Conservation (phyloP, 2,329 filamentous ascomycete species). For the Talaromyces sp. region DNA sequence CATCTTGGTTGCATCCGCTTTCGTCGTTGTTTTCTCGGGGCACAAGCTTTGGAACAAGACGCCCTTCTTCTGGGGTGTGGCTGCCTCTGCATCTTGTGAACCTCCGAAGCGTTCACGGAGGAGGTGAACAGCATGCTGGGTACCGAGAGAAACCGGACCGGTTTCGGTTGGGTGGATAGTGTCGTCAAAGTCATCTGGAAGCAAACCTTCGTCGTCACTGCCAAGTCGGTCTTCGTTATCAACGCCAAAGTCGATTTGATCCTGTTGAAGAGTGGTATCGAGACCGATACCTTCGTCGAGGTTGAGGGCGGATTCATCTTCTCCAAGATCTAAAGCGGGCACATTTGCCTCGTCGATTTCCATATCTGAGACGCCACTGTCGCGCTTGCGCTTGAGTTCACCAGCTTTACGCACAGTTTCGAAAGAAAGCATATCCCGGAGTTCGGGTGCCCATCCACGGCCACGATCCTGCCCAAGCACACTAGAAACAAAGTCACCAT, state of each 20-base stretch:
- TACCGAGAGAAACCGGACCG: constrained; percentile 82
- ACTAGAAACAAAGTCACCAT: constrained; percentile 81
- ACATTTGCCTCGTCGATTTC: constrained; percentile 64
- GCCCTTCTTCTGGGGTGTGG: constrained; percentile 69
- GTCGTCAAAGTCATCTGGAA: constrained; percentile 68
- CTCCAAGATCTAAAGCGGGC: constrained; percentile 59
- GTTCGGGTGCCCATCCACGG: constrained; percentile 82
- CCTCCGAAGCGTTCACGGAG: constrained; percentile 80
- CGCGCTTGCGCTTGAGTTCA: constrained; percentile 89
- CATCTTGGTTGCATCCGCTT: constrained; percentile 96
- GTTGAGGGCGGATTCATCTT: constrained; percentile 57
- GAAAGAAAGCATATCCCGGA: constrained; percentile 86
- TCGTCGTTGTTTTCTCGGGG: constrained; percentile 73
- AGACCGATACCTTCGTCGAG: constrained; percentile 51
- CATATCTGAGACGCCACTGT: constrained; percentile 78
- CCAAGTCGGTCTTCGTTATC: constrained; percentile 49
- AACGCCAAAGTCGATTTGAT: constrained; percentile 64
- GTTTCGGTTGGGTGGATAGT: constrained; percentile 79
- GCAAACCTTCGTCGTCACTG: constrained; percentile 47
- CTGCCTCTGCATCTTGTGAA: constrained; percentile 59
- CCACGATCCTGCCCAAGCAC: constrained; percentile 78
- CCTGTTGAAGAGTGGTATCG: constrained; percentile 47
- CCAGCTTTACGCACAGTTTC: constrained; percentile 71
- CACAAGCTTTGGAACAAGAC: constrained; percentile 90
- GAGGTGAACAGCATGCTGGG: constrained; percentile 92